A percentile compares a stretch with the other conserved stretches of the same genome.
Conservation (phyloP, 768 basidiomycete genomes). For the Hygrocybe punicea region DNA sequence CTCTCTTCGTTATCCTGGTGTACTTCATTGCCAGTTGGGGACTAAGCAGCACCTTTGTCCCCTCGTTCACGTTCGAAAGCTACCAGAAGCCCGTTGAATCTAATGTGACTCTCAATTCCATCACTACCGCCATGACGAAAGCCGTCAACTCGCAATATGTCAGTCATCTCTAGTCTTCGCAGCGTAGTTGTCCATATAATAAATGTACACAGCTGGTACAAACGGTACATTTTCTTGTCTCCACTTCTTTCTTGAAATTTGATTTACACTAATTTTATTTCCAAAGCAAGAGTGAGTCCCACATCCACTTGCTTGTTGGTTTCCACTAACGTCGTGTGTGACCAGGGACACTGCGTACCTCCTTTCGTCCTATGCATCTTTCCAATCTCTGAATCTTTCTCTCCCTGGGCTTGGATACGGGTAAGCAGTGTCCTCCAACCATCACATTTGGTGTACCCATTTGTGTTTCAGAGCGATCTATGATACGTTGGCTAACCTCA, state of each 20-base stretch:
- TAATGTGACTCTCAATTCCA: neutral
- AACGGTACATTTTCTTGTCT: neutral
- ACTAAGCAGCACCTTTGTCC: neutral
- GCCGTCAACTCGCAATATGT: neutral
- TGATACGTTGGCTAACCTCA: neutral
- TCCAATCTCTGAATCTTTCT: neutral
- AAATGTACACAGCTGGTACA: too few species aligned
- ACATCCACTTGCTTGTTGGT: neutral
- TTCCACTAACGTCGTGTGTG: neutral
- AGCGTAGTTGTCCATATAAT: too few species aligned
- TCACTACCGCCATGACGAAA: constrained; percentile 1
- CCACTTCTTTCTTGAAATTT: neutral
- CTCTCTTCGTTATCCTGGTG: neutral
- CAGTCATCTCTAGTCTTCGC: neutral
- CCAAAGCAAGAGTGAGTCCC: neutral
- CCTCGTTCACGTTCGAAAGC: neutral
- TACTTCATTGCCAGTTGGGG: constrained; percentile 1
- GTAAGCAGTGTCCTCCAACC: neutral
- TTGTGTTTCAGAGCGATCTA: constrained; percentile 1
- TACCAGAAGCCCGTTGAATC: neutral
- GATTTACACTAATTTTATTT: neutral
- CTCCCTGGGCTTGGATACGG: neutral
- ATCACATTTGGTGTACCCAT: neutral
- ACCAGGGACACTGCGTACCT: neutral
- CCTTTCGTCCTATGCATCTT: neutral